phyloP scores from a whole-genome alignment of 129 eudicot species.

The Escallonia herrerae region DNA sequence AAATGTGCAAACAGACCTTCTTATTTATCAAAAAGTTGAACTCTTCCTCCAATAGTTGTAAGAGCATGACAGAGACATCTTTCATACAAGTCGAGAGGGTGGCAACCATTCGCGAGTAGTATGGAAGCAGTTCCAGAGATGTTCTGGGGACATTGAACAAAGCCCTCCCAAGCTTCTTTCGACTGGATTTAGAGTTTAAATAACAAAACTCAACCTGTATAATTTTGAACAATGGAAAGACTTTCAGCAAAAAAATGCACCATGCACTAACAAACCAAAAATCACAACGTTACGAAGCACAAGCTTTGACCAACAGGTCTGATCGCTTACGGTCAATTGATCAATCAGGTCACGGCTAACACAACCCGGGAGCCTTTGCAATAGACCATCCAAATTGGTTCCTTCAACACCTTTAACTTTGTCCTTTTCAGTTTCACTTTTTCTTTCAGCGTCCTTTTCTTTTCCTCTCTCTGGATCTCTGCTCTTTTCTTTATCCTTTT shows the following conservation, averaged over 20 bases:
- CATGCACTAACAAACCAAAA: not conserved
- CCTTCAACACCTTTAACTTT: slow-evolving; percentile 89
- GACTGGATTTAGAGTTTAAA: slow-evolving; percentile 74
- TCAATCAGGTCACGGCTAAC: slow-evolving; percentile 97
- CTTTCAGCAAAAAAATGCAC: not conserved
- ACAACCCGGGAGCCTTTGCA: slow-evolving; percentile 92
- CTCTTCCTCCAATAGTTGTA: slow-evolving; percentile 92
- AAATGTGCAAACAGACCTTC: slow-evolving; percentile 46
- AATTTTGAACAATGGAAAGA: not conserved
- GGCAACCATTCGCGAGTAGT: slow-evolving; percentile 97
- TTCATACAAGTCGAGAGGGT: slow-evolving; percentile 96
- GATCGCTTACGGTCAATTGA: slow-evolving; percentile 62
- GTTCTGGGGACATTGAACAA: slow-evolving; percentile 93
- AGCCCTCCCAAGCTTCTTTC: slow-evolving; percentile 92
- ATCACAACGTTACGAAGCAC: not conserved
- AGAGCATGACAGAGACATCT: slow-evolving; percentile 82
- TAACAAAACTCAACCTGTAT: slow-evolving; percentile 95
- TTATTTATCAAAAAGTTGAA: slow-evolving; percentile 74
- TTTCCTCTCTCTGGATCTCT: slow-evolving; percentile 65
- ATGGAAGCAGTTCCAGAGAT: slow-evolving; percentile 77
- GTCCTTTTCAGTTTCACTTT: slow-evolving; percentile 73
- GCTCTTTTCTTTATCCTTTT: slow-evolving; percentile 49
- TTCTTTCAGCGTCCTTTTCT: slow-evolving; percentile 67
- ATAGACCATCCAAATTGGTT: slow-evolving; percentile 73
- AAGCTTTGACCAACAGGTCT: not conserved